Base-by-base conservation (phyloP, 306 rosid genomes). In the Lupinus albus region DNA sequence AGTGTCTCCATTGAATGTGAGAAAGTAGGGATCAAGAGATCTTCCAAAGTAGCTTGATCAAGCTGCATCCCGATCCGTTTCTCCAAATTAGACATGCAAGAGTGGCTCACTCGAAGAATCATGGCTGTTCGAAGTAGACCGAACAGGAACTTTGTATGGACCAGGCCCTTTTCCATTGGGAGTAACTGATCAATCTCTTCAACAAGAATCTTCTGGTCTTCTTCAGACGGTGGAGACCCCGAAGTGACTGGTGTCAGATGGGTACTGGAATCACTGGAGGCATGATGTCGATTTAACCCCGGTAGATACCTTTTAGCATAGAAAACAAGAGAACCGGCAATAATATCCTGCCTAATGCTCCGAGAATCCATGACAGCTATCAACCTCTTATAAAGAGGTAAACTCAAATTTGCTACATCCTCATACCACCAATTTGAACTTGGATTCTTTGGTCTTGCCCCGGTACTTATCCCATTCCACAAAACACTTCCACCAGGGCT, bases 381-480 rank as follows among this genome's bases (percentile, higher is more conserved):
- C 83, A 93, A 71, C 68, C 90, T 85, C 79, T 83, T 91, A 78
- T 86, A 90, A 15, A 93, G 86, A 15, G 89, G 83, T 81, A 93
- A 84, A 84, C 94, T 89, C 78, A 93, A 76, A 72, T 58, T 72
- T 0, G 92, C 71, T 6, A 71, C 97, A 76, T 89, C 97, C 55
- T 93, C 96, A 4, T 86, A 90, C 99, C 99, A 93, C 99, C 99
- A 93, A 81, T 90, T 97, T 8, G 80, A 73, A 76, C 87, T 88
- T 44, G 96, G 54, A 72, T 90, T 82, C 77, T 82, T 93, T 15
- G 94, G 97, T 66, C 88, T 88, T 50, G 99, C 99, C 64, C 99
- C 99, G 0, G 99, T 90, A 73, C 97, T 93, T 77, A 93, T 93
- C 59, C 99, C 99, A 82, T 93, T 93, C 99, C 99, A 93, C 78